phyloP scores from a whole-genome alignment of 345 rosid species.

The Anastatica hierochuntica region DNA sequence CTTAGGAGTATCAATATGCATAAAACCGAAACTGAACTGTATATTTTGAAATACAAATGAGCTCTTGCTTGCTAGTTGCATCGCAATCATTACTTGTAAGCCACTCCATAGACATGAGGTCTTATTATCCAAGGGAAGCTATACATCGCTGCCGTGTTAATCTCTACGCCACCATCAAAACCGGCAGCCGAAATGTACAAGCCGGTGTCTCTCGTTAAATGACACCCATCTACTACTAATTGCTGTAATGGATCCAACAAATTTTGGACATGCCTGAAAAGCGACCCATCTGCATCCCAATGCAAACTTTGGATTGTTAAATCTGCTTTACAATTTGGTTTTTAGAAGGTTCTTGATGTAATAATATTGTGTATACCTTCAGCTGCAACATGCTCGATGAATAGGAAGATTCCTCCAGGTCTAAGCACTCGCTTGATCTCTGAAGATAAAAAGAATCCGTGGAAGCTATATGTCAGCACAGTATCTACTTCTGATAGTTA shows the following conservation, averaged over 20 bases:
- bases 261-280: conserved; percentile 43
- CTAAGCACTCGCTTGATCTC: conserved; percentile 73
- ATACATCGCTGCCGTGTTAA: conserved; percentile 31
- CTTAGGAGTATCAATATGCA: too few species aligned
- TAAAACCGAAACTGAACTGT: too few species aligned
- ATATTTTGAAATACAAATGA: too few species aligned
- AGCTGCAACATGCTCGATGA: conserved; percentile 87
- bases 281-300: conserved; percentile 77
- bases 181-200: conserved; percentile 46
- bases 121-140: conserved; percentile 31
- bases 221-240: conserved; percentile 66
- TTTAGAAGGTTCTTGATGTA: too few species aligned
- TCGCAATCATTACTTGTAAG: conserved; percentile 47
- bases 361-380: too few species aligned
- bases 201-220: conserved; percentile 58
- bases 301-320: too few species aligned
- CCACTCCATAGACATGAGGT: conserved; percentile 70
- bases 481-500: too few species aligned
- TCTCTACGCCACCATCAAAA: conserved; percentile 38
- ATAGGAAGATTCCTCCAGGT: conserved; percentile 67
- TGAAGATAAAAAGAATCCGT: not conserved
- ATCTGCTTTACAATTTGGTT: not conserved
- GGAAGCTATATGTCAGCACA: not conserved
- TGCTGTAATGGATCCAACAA: conserved; percentile 66
- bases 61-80: too few species aligned